These are phyloP conservation scores for Lactuca sativa DNA, from an alignment of 129 eudicot species.

Conservation along the genomic window DNA sequence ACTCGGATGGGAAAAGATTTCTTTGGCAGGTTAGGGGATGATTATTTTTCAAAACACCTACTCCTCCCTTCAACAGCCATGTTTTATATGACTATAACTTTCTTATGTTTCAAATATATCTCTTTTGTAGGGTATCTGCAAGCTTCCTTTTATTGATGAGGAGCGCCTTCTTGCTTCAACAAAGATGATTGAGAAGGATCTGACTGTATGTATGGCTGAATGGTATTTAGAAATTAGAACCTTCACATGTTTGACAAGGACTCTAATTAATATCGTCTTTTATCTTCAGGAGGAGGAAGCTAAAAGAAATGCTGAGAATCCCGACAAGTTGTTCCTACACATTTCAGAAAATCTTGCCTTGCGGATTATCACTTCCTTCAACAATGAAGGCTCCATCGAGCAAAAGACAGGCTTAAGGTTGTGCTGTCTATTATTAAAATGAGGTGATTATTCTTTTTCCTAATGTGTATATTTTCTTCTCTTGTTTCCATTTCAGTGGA, in stretches of 20 bases:
- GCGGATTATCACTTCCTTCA: not conserved
- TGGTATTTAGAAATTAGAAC: not conserved
- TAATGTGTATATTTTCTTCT: not conserved
- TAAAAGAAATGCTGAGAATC: conserved; percentile 31
- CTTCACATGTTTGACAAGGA: not conserved
- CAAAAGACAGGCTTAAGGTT: conserved; percentile 24
- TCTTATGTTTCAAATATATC: not conserved
- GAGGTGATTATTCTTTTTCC: not conserved
- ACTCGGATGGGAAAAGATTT: conserved; percentile 54
- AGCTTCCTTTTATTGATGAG: conserved; percentile 62
- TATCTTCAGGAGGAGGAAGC: conserved; percentile 43
- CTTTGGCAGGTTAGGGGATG: conserved; percentile 56
- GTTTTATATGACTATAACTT: not conserved
- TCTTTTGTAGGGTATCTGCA: conserved; percentile 46
- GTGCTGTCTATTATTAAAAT: not conserved
- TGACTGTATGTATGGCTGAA: conserved; percentile 33
- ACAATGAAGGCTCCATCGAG: not conserved
- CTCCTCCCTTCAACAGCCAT: not conserved
- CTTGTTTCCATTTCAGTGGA: conserved; percentile 25
- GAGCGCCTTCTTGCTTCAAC: conserved; percentile 45
- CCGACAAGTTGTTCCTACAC: conserved; percentile 38
- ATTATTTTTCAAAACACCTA: not conserved
- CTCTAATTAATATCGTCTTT: not conserved
- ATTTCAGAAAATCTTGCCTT: conserved; percentile 24
- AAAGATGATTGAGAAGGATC: conserved; percentile 31